Evolutionary conservation across 2,329 filamentous ascomycete species (phyloP), one percentile per base, ranked within the genome.

Genomic region (Calonectria hawksworthii): DNA sequence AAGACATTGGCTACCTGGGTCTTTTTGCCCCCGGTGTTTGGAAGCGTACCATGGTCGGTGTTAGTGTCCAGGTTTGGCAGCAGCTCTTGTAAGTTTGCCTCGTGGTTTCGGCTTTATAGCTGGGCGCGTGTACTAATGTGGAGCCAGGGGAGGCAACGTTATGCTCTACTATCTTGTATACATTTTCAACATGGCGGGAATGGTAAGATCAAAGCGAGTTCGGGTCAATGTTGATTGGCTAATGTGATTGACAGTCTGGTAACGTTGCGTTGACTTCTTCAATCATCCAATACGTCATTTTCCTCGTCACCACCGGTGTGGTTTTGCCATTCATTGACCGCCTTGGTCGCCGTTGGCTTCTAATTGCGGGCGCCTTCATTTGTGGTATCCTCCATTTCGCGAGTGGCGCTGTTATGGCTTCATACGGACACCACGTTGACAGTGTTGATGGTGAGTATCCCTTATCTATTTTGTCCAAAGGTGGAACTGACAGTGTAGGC

Each of bases 101-200:
- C 23, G 4, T 0, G 0, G 0, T 23, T 10, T n/a, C 5, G 18
- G 32, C 4, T 26, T 16, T n/a, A 23, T 34, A 16, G 6, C 13
- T 8, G 13, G 5, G 7, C 0, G 0, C 8, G 30, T 21, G 2
- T 9, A 6, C 78, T 80, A 51, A 80, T 44, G 0, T 11, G 1
- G 14, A 8, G 0, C 9, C 14, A 81, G 80, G 23, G 89, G 89
- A 1, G 89, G 89, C 7, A 91, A 91, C 41, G 87, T 90, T 2
- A 89, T 89, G 78, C 86, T 90, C 71, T 91, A 92, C 80, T 93
- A 93, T 74, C 89, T 93, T 14, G 88, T 92, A 0, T 92, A 92
- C 75, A 89, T 92, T 74, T 92, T 93, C 78, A 85, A 88, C 59
- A 92, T 92, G 91, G 91, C 91, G 11, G 87, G 88, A 52, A 88